Base-by-base conservation (phyloP, 257 asterid species). In the Fraxinus quadrangulata region DNA sequence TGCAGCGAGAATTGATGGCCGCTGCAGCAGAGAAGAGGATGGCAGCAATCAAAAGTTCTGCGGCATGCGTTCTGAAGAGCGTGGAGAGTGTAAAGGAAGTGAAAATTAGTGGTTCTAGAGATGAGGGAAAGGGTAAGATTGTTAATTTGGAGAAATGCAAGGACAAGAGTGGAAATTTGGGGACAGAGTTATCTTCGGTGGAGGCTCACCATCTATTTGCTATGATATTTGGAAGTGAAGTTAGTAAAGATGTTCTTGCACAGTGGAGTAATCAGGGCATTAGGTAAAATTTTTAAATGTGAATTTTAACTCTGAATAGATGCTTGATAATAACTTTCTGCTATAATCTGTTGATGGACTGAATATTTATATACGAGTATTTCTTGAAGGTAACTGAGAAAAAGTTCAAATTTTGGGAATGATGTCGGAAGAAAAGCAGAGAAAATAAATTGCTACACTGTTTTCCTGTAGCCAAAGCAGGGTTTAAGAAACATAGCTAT, bases 221-320 rank as follows among this genome's bases (percentile, higher is more conserved):
- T 49, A 84, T 93, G 91, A 87, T 95, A 72, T 95, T 95, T 72
- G 97, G 99, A 49, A 82, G 80, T 51, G 73, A 73, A 21, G 93
- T 95, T 66, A 89, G 90, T 28, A 85, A 79, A 80, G 97, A 85
- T 79, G 89, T 95, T 75, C 97, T 95, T 79, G 93, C 93, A 3
- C 99, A 93, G 88, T 95, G 99, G 97, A 90, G 90, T 82, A 95
- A 95, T 86, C 99, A 95, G 90, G 99, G 99, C 67, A 92, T 95
- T 70, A 86, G 97, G 99, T 93, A 86, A 81, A 54, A 63, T 37
- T 54, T 71, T 78, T 67, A 61, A 71, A 67, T 72, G 26, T 71
- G 2, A 68, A 39, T n/a, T 71, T 51, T 3, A 47, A 49, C 67
- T 5, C 67, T 59, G 26, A 16, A 23, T n/a, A 59, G 23, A 49